These are phyloP conservation scores for Rubia peregrina DNA, from an alignment of 305 asterid species.

Conservation along the genomic window DNA sequence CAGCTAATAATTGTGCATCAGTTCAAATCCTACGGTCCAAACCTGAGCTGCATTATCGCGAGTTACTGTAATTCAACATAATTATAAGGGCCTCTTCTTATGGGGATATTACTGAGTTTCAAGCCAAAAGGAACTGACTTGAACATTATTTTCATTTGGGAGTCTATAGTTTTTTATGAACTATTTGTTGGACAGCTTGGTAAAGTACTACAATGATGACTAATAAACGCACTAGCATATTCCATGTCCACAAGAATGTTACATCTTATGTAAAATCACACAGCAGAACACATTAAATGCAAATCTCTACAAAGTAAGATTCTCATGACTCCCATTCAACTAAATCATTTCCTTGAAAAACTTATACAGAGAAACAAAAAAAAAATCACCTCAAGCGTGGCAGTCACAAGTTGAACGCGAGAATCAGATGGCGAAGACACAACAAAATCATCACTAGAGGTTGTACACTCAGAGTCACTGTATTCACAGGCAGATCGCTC, in stretches of 20 bases:
- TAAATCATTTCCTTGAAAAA: neutral
- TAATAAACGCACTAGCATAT: neutral
- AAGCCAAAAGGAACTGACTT: neutral
- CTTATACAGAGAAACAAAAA: neutral
- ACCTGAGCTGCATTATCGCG: neutral
- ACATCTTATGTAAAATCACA: neutral
- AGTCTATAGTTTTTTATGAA: neutral
- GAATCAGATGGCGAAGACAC: slow-evolving; percentile 54
- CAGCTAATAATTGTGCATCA: neutral
- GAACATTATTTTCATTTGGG: neutral
- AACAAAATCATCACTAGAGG: slow-evolving; percentile 49
- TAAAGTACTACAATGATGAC: neutral
- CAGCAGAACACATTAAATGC: slow-evolving; percentile 4
- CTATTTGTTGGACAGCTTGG: neutral
- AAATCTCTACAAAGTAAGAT: neutral
- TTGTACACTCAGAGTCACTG: slow-evolving; percentile 32
- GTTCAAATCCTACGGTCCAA: neutral
- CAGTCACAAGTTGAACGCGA: slow-evolving; percentile 33
- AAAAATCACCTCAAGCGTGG: slow-evolving; percentile 64
- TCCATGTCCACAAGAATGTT: neutral
- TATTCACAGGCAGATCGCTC: slow-evolving; percentile 42
- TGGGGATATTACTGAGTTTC: neutral
- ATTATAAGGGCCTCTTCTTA: neutral
- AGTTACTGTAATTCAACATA: neutral
- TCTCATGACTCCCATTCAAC: neutral